phyloP scores from a whole-genome alignment of 2,329 filamentous ascomycete species.

The Fusarium nurragi region DNA sequence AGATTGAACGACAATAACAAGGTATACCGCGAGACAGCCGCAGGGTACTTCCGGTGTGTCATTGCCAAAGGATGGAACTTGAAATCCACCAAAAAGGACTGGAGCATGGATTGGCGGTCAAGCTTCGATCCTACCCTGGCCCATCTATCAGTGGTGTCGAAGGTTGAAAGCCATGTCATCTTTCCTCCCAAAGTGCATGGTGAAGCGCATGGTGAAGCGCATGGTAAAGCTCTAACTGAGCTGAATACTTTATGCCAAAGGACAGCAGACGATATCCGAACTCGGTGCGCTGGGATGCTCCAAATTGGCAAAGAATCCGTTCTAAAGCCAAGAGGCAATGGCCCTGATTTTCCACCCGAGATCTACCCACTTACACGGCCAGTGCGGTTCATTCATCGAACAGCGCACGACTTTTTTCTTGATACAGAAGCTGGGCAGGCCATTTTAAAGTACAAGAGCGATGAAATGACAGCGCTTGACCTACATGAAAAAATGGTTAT shows the following conservation, averaged over 20 bases:
- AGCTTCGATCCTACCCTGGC: neutral
- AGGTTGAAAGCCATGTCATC: rapidly evolving
- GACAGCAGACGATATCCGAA: rapidly evolving
- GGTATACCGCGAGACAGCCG: neutral
- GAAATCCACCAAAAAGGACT: too few relatives aligned
- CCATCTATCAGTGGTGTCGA: neutral
- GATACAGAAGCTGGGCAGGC: neutral
- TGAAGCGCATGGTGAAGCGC: rapidly evolving
- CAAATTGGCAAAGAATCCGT: rapidly evolving
- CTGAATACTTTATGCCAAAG: rapidly evolving
- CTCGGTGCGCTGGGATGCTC: neutral
- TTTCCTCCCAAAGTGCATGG: rapidly evolving
- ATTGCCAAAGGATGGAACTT: rapidly evolving
- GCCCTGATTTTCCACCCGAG: rapidly evolving
- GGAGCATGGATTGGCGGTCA: neutral
- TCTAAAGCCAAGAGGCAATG: rapidly evolving
- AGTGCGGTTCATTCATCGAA: neutral
- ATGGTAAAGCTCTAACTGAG: rapidly evolving
- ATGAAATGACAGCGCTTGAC: rapidly evolving
- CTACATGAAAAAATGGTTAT: rapidly evolving
- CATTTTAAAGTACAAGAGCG: neutral
- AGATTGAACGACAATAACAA: rapidly evolving
- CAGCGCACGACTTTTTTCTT: neutral
- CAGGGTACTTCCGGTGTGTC: neutral
- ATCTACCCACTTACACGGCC: rapidly evolving